phyloP scores from a whole-genome alignment of 352 stramenopile species.

The Phytophthora niederhauseri region DNA sequence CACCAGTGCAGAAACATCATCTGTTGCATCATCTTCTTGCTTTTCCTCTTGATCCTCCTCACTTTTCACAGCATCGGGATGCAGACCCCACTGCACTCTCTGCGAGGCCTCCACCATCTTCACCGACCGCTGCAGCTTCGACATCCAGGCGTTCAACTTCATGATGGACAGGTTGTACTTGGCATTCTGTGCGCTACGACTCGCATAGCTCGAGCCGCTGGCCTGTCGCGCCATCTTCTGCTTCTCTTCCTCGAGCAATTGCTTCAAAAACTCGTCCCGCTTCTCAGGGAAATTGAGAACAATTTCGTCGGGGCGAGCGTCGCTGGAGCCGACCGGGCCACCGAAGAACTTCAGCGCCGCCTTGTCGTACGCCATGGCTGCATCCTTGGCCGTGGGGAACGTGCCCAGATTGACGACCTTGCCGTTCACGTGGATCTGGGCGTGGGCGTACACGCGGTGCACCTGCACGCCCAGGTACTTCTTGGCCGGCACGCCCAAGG shows the following conservation, averaged over 20 bases:
- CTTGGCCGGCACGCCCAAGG: slow-evolving; percentile 31
- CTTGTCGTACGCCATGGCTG: slow-evolving; percentile 84
- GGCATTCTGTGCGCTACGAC: slow-evolving; percentile 62
- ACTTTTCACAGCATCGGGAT: slow-evolving; percentile 15
- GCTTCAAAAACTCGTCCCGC: slow-evolving; percentile 58
- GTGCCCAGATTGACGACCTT: slow-evolving; percentile 80
- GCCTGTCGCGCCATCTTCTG: slow-evolving; percentile 47
- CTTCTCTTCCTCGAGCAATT: slow-evolving; percentile 68
- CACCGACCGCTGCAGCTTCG: slow-evolving; percentile 70
- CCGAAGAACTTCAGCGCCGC: slow-evolving; percentile 79
- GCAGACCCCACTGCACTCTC: slow-evolving; percentile 67
- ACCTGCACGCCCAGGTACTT: slow-evolving; percentile 80
- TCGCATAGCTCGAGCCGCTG: slow-evolving; percentile 41
- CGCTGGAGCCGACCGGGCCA: slow-evolving; percentile 44
- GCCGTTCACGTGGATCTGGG: slow-evolving; percentile 80
- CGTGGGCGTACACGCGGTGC: slow-evolving; percentile 74
- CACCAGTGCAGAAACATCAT: slow-evolving; percentile 25
- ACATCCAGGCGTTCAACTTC: slow-evolving; percentile 79
- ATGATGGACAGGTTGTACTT: slow-evolving; percentile 82
- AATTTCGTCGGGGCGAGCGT: slow-evolving; percentile 52
- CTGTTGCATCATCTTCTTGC: slow-evolving; percentile 13
- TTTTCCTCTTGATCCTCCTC: slow-evolving; percentile 40
- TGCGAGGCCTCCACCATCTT: slow-evolving; percentile 83
- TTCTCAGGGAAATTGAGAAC: slow-evolving; percentile 81
- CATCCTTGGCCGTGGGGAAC: slow-evolving; percentile 71